Percentiles rank a stretch among this genome's conserved stretches.
Evolutionary conservation across 164 flowering plant species (phyloP).

Genomic region (Magnolia changhungtana): DNA sequence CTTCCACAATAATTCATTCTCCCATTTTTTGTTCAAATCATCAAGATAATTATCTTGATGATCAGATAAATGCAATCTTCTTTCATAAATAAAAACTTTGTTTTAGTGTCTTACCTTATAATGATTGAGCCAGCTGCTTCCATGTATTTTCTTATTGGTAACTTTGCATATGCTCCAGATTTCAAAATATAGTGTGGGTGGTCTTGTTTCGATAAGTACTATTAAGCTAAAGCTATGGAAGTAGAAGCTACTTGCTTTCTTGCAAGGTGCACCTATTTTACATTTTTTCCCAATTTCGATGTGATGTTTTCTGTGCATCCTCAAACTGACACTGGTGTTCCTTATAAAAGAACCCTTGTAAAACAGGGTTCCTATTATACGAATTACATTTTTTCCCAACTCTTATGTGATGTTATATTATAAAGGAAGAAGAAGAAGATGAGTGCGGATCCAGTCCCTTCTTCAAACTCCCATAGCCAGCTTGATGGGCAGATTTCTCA

Average conservation of each 20-base stretch:
- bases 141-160: background rate
- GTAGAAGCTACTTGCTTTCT: slow-evolving; percentile 67
- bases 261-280: slow-evolving; percentile 50
- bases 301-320: background rate
- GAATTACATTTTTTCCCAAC: no score
- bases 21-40: background rate
- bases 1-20: background rate
- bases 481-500: no score
- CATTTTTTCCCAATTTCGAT: background rate
- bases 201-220: slow-evolving; percentile 43
- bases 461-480: no score
- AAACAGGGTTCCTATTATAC: no score
- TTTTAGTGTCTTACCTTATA: background rate
- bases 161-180: no score
- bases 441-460: no score
- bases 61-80: background rate
- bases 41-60: background rate
- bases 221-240: slow-evolving; percentile 43
- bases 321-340: background rate
- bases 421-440: no score
- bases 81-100: background rate
- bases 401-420: no score
- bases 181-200: slow-evolving; percentile 59
- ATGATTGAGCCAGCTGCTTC: background rate
- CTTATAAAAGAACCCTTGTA: no score